Conservation (phyloP, 345 rosid species). For the Rhodamnia rubescens region DNA sequence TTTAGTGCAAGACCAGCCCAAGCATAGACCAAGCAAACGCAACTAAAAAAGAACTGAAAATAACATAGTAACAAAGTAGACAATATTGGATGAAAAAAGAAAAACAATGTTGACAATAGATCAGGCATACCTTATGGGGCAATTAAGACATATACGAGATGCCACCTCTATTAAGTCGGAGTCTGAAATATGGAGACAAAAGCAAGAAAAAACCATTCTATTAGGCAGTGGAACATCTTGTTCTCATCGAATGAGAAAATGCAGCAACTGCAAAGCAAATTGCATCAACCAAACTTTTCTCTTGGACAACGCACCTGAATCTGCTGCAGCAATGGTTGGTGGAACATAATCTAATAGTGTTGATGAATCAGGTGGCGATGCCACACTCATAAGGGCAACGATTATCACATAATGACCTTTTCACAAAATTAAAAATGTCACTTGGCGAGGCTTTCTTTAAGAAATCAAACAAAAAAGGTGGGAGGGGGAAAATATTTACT, state of each 20-base stretch:
- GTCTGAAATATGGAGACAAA: conserved; percentile 22
- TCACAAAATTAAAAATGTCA: conserved; percentile 5
- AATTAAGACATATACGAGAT: conserved; percentile 78
- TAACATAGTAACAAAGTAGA: background rate
- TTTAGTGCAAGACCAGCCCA: background rate
- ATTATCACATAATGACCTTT: conserved; percentile 52
- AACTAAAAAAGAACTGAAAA: background rate
- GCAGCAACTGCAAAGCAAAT: background rate
- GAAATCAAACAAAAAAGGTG: background rate
- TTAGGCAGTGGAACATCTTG: background rate
- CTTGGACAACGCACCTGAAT: conserved; percentile 35
- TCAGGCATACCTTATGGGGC: conserved; percentile 71
- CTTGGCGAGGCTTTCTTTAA: conserved; percentile 1
- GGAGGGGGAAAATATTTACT: background rate
- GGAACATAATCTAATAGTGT: conserved; percentile 51
- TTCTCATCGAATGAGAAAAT: background rate
- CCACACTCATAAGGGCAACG: conserved; percentile 57
- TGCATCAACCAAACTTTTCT: background rate
- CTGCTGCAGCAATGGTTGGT: conserved; percentile 18
- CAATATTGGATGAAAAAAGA: background rate
- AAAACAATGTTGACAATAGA: background rate
- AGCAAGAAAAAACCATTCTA: background rate
- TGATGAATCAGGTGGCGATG: conserved; percentile 24
- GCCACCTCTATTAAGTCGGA: conserved; percentile 86
- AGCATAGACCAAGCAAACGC: background rate